Conservation (phyloP, 176 grass and related monocot species). For the Oryza glaberrima region DNA sequence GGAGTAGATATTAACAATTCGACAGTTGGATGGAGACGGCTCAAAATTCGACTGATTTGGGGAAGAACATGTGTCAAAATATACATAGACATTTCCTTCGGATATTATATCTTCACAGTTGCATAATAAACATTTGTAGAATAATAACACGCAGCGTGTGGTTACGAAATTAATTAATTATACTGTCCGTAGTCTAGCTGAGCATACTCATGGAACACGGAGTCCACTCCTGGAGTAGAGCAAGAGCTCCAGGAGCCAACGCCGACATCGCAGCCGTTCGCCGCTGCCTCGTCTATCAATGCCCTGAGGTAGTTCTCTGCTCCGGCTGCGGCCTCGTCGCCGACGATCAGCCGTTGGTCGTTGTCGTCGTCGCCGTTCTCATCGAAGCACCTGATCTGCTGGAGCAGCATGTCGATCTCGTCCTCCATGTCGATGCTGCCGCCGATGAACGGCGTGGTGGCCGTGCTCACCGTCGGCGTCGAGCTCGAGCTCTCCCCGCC, state of each 20-base stretch:
- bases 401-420: conserved; percentile 60
- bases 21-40: not conserved
- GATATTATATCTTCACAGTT: not conserved
- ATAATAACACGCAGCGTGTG: not conserved
- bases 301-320: not conserved
- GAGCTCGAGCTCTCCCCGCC: conserved; percentile 62
- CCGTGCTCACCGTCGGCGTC: conserved; percentile 46
- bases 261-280: not conserved
- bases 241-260: conserved; percentile 52
- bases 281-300: not conserved
- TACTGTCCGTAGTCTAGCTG: conserved; percentile 38
- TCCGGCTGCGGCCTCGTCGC: not conserved
- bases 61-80: not conserved
- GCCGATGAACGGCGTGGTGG: conserved; percentile 16
- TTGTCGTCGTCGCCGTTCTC: not conserved
- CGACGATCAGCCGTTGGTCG: not conserved
- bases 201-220: conserved; percentile 43
- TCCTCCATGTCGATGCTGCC: conserved; percentile 33
- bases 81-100: not conserved
- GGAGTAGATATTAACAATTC: not conserved
- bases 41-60: not conserved
- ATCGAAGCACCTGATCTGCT: conserved; percentile 46
- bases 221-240: conserved; percentile 50
- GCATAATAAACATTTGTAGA: not conserved
- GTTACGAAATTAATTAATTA: not conserved